Percentiles rank a stretch among this genome's conserved stretches.
Conservation (phyloP, 345 rosid species). For the Lepidium didymum region DNA sequence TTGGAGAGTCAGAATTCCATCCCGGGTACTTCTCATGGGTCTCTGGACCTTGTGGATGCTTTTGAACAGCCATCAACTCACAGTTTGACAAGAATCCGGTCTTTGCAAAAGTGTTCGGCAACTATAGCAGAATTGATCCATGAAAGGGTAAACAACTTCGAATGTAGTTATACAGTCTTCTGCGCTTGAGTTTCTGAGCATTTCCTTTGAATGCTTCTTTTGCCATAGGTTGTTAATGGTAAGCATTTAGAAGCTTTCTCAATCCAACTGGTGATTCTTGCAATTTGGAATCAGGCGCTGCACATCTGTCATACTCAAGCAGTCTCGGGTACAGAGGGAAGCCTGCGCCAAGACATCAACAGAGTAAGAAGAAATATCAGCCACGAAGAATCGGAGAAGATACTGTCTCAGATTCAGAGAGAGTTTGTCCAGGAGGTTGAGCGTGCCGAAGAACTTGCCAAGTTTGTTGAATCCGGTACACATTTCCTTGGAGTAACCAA, state of each 20-base stretch:
- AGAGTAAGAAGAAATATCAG: constrained; percentile 41
- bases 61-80: constrained; percentile 65
- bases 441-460: constrained; percentile 82
- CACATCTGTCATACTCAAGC: constrained; percentile 91
- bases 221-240: constrained; percentile 42
- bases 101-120: constrained; percentile 72
- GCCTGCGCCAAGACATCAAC: constrained; percentile 47
- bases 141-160: constrained; percentile 41
- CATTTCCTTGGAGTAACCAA: background rate
- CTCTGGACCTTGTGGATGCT: constrained; percentile 56
- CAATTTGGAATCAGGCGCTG: constrained; percentile 94
- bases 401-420: constrained; percentile 57
- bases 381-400: constrained; percentile 39
- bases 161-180: background rate
- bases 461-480: constrained; percentile 75
- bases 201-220: constrained; percentile 2
- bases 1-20: constrained; percentile 54
- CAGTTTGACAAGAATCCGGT: constrained; percentile 65
- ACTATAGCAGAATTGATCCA: constrained; percentile 56
- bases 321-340: constrained; percentile 84
- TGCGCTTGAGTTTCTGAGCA: background rate
- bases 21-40: constrained; percentile 74
- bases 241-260: constrained; percentile 83
- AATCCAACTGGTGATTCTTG: constrained; percentile 91
- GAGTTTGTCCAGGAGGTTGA: constrained; percentile 81